Conservation (phyloP, 805 yeast genomes). For the Monosporozyma solicola region DNA sequence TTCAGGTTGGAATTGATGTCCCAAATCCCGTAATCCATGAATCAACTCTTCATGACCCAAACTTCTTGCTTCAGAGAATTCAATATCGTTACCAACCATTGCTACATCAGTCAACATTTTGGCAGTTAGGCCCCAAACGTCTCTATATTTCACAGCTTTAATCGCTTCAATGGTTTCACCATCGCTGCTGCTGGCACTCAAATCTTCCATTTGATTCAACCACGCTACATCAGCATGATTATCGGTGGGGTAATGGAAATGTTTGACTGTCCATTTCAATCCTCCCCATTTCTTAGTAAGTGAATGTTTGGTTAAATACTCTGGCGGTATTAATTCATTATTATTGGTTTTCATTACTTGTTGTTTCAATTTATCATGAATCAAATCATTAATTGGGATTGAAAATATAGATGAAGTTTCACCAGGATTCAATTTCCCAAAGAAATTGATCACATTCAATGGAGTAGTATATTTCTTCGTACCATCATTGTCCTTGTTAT, state of each 20-base stretch:
- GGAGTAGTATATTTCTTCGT: slow-evolving; percentile 24
- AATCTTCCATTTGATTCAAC: slow-evolving; percentile 52
- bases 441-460: slow-evolving; percentile 23
- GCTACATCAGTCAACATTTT: slow-evolving; percentile 69
- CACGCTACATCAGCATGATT: slow-evolving; percentile 51
- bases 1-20: slow-evolving; percentile 43
- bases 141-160: slow-evolving; percentile 28
- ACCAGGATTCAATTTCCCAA: slow-evolving; percentile 58
- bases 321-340: slow-evolving; percentile 12
- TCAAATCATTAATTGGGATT: slow-evolving; percentile 57
- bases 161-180: slow-evolving; percentile 29
- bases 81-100: slow-evolving; percentile 47
- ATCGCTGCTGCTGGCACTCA: slow-evolving; percentile 40
- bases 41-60: slow-evolving; percentile 52
- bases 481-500: slow-evolving; percentile 14
- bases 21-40: slow-evolving; percentile 43
- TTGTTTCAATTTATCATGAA: slow-evolving; percentile 15
- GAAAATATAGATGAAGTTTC: slow-evolving; percentile 66
- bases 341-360: slow-evolving; percentile 2
- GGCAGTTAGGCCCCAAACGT: slow-evolving; percentile 80
- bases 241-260: slow-evolving; percentile 49
- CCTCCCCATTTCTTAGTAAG: slow-evolving; percentile 58
- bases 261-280: slow-evolving; percentile 54
- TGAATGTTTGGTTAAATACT: slow-evolving; percentile 26
- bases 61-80: neutral